phyloP scores from a whole-genome alignment of 2,329 filamentous ascomycete genomes.

The Aspergillus hiratsukae region DNA sequence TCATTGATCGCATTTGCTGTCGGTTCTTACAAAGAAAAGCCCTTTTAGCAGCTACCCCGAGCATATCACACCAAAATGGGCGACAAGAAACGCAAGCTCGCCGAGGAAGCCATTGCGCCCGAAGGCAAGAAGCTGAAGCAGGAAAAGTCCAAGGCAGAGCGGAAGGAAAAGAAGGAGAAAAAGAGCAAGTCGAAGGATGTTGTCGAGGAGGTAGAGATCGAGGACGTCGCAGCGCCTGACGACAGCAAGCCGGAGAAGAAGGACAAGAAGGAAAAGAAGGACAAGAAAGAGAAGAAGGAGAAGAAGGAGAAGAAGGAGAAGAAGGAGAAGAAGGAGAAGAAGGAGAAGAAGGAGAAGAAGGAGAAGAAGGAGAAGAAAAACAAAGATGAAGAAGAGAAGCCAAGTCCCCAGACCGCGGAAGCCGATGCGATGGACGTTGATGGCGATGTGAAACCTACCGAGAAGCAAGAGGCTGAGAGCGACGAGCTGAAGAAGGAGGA shows the following conservation, averaged over 20 bases:
- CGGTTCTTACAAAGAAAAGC: neutral
- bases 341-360: slow-evolving; percentile 15
- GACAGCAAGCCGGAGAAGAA: slow-evolving; percentile 13
- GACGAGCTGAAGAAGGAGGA: slow-evolving; percentile 17
- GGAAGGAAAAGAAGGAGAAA: slow-evolving; percentile 21
- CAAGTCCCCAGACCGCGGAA: neutral
- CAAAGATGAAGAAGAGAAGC: neutral
- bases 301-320: slow-evolving; percentile 15
- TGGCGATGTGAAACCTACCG: slow-evolving; percentile 10
- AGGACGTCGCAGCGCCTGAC: slow-evolving; percentile 6
- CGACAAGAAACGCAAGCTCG: slow-evolving; percentile 38
- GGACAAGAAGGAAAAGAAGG: slow-evolving; percentile 5
- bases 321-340: slow-evolving; percentile 14
- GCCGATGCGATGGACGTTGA: slow-evolving; percentile 4
- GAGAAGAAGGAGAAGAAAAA: slow-evolving; percentile 14
- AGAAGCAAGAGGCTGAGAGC: slow-evolving; percentile 17
- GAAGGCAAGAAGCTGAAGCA: slow-evolving; percentile 33
- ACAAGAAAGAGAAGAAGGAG: slow-evolving; percentile 8
- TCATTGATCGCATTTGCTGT: neutral
- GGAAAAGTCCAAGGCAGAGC: slow-evolving; percentile 24
- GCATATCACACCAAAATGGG: slow-evolving; percentile 21
- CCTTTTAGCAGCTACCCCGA: neutral
- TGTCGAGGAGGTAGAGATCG: slow-evolving; percentile 6
- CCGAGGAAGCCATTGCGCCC: slow-evolving; percentile 23
- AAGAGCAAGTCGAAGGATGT: slow-evolving; percentile 11